These are phyloP conservation scores for Suhomyces guaymorum DNA, from an alignment of 1,139 yeast species.

Conservation along the genomic window DNA sequence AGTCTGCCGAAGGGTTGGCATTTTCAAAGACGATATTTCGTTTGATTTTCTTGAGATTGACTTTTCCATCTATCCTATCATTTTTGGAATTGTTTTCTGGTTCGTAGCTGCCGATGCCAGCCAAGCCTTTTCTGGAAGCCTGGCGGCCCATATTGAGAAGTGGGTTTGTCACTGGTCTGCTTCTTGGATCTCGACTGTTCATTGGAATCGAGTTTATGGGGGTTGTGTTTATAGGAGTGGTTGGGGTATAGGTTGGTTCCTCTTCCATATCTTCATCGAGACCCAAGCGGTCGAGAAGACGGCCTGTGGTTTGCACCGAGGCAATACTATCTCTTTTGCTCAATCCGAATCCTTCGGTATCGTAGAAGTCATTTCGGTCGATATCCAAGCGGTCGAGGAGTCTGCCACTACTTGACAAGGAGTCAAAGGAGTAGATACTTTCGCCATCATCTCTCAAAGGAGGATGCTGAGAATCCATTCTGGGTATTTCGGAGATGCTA, in stretches of 20 bases:
- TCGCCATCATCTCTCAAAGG: slow-evolving; percentile 24
- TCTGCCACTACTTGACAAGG: slow-evolving; percentile 46
- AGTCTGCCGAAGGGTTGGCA: slow-evolving; percentile 29
- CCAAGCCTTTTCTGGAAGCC: slow-evolving; percentile 10
- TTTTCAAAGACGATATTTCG: slow-evolving; percentile 27
- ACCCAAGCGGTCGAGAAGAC: slow-evolving; percentile 35
- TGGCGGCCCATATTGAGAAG: slow-evolving; percentile 8
- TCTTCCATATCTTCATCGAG: slow-evolving; percentile 24
- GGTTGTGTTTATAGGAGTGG: too few relatives aligned
- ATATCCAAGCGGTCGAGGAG: slow-evolving; percentile 41
- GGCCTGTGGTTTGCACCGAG: slow-evolving; percentile 34
- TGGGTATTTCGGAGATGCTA: too few relatives aligned
- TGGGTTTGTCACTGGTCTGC: slow-evolving; percentile 4
- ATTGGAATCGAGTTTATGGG: too few relatives aligned
- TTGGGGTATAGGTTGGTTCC: neutral
- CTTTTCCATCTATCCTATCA: slow-evolving; percentile 4
- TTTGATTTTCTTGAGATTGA: slow-evolving; percentile 27
- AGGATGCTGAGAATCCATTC: slow-evolving; percentile 1
- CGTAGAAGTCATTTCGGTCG: slow-evolving; percentile 14
- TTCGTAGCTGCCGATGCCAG: slow-evolving; percentile 6
- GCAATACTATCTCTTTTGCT: slow-evolving; percentile 29
- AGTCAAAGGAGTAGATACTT: slow-evolving; percentile 47
- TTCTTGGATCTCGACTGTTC: neutral
- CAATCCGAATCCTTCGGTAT: slow-evolving; percentile 18
- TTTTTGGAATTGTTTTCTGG: neutral